Evolutionary conservation across 2,329 filamentous ascomycete species (phyloP), one percentile per base, ranked within the genome.

Genomic region (Colletotrichum godetiae): DNA sequence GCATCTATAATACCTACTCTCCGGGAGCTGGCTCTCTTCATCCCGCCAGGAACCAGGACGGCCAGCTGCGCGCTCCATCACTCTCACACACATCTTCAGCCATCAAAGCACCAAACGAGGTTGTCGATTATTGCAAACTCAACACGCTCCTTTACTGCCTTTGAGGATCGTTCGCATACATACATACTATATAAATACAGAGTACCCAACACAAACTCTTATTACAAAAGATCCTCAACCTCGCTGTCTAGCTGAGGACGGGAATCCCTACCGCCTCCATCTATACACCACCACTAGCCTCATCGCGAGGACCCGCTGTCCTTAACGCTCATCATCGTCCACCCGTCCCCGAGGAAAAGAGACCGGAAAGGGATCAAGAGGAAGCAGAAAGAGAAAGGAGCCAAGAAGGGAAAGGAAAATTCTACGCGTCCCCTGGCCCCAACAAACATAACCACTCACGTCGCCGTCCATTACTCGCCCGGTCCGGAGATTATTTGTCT

Each of bases 1-100:
- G 80, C 78, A 79, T 81, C 81, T 84, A 83, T 83, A 83, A 83
- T 80, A 81, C 60, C 33, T 76, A 59, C 60, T 70, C 68, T 70
- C 68, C 68, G 85, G 84, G 87, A 89, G 87, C 87, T 88, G 87
- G 88, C 84, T 88, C 87, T 89, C 86, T 87, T 75, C 70, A 82
- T 81, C 78, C 78, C 78, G 82, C 82, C 80, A 80, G 80, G 81
- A 84, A 82, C 82, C 80, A 80, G 79, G 82, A 84, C 81, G 78
- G 74, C 79, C 82, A 82, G 81, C 80, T 81, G 78, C 78, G 79
- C 80, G 78, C 64, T 72, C 68, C 62, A 63, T 15, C 46, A 22
- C 60, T 35, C 56, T 31, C 49, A 22, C 42, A 49, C 42, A 46
- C 42, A 65, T 35, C 78, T 77, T 77, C 76, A 80, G 37, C 78